Base-by-base conservation (phyloP, 768 basidiomycete species). In the Boletellus sp. region DNA sequence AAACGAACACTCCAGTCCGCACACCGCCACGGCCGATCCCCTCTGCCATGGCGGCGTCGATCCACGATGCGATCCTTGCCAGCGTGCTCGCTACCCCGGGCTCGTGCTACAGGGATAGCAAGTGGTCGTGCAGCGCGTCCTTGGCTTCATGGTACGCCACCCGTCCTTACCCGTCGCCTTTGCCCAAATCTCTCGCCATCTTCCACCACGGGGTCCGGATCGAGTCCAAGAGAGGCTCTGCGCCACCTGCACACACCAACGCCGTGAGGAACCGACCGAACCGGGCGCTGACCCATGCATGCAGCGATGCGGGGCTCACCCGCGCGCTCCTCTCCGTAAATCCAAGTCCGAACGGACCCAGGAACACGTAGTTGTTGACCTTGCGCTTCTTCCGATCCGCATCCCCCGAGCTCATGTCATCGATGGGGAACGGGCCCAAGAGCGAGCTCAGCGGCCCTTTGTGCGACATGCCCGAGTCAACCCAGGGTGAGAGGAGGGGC, bases 181-280 rank as follows among this genome's bases (percentile, higher is more conserved):
- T 69, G 5, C 80, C 82, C 50, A 84, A 53, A 54, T 84, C 81
- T 45, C 64, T 65, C 24, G 69, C 64, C 79, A 86, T 81, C 58
- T 71, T 72, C 43, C 78, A 69, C 31, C 68, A 68, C 50, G 83
- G 62, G 1, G 72, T 73, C 39, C 64, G 57, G 45, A 84, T 80
- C 34, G 76, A 73, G 61, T 85, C 83, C 34, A 75, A 61, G n/a
- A 82, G 53, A 0, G 79, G 59, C 58, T 87, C 85, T 0, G 76
- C 78, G 3, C 78, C 81, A 4, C 83, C 85, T 2, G 74, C 74
- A 19, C 76, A 72, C 31, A 87, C 75, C 61, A 82, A 80, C 0
- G 84, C 84, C 44, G 75, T 69, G 3, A 83, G 84, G 60, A 81
- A 86, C 7, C 73, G 76, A 36, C 69, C 69, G 63, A 85, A 87